Percentiles rank a stretch among this genome's conserved stretches.
These are phyloP conservation scores for Backusella parvicylindrica DNA, from an alignment of 192 early-diverging fungal genomes.

Conservation along the genomic window DNA sequence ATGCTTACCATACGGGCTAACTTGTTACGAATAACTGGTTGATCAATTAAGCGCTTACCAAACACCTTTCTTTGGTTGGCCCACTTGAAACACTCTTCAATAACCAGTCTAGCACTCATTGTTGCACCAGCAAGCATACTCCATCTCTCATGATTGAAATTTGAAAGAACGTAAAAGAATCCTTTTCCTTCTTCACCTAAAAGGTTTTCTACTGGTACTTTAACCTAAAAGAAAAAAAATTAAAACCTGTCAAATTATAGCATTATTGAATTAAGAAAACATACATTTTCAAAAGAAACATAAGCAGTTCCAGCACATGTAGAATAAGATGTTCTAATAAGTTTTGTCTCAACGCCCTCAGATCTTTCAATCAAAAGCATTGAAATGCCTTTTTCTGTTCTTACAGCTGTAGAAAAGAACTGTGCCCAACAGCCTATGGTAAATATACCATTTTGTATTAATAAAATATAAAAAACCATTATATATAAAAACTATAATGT, in stretches of 20 bases:
- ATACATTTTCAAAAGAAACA: constrained; percentile 58
- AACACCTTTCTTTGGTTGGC: constrained; percentile 69
- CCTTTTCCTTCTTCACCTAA: constrained; percentile 61
- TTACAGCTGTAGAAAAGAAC: constrained; percentile 31
- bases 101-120: constrained; percentile 37
- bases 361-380: constrained; percentile 63
- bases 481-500: constrained; percentile 31
- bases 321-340: constrained; percentile 67
- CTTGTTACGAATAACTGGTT: constrained; percentile 68
- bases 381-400: constrained; percentile 50
- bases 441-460: constrained; percentile 47
- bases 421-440: constrained; percentile 10
- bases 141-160: constrained; percentile 75
- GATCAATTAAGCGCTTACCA: constrained; percentile 61
- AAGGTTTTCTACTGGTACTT: constrained; percentile 71
- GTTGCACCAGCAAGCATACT: constrained; percentile 37
- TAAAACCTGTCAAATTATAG: not conserved
- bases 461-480: constrained; percentile 66
- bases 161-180: constrained; percentile 64
- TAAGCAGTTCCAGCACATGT: constrained; percentile 61
- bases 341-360: constrained; percentile 60
- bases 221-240: constrained; percentile 30
- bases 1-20: constrained; percentile 55
- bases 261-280: not conserved
- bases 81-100: constrained; percentile 69